phyloP scores from a whole-genome alignment of 768 basidiomycete species.

The Crucibulum laeve region DNA sequence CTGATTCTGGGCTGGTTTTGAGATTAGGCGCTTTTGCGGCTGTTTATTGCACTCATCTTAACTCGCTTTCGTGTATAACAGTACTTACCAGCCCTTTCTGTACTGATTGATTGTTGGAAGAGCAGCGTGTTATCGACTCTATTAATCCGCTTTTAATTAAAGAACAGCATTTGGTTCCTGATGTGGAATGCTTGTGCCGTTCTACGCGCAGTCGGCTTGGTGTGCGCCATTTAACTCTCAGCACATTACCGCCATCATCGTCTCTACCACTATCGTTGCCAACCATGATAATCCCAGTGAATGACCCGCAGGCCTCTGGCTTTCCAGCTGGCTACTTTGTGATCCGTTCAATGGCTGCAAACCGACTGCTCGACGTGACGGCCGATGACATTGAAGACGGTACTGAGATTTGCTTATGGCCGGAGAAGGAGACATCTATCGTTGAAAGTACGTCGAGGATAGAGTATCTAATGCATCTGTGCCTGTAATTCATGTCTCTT shows the following conservation, averaged over 20 bases:
- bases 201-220: too few species aligned
- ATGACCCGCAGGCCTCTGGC: slow-evolving; percentile 28
- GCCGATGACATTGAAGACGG: slow-evolving; percentile 54
- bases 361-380: slow-evolving; percentile 55
- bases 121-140: too few species aligned
- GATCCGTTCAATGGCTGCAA: slow-evolving; percentile 48
- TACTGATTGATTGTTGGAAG: too few species aligned
- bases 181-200: too few species aligned
- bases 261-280: background rate
- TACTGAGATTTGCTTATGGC: slow-evolving; percentile 60
- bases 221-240: too few species aligned
- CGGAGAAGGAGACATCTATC: slow-evolving; percentile 69
- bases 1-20: background rate
- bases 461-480: background rate
- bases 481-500: background rate
- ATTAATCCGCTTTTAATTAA: too few species aligned
- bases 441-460: slow-evolving; percentile 61
- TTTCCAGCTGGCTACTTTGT: slow-evolving; percentile 62
- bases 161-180: too few species aligned
- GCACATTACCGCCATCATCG: too few species aligned
- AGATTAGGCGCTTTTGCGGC: background rate
- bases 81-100: too few species aligned
- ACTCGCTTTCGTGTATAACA: too few species aligned
- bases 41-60: too few species aligned
- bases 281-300: slow-evolving; percentile 7